Percentiles rank a stretch among this genome's conserved stretches.
Conservation (phyloP, 1,284 basidiomycete species). For the Boletus subluridellus region DNA sequence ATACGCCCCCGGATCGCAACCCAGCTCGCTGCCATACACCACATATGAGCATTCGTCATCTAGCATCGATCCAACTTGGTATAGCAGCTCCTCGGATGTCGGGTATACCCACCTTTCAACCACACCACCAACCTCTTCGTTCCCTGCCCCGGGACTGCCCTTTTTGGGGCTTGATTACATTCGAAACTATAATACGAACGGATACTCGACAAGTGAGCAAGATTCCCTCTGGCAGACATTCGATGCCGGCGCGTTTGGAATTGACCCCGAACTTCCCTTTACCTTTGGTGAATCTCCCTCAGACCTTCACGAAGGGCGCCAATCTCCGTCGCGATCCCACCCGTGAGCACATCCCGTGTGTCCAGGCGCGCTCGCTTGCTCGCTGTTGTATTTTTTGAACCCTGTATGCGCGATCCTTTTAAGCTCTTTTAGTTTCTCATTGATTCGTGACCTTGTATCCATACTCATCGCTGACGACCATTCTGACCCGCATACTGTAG, state of each 20-base stretch:
- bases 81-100: slow-evolving; percentile 43
- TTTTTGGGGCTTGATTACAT: slow-evolving; percentile 78
- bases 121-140: slow-evolving; percentile 56
- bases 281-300: slow-evolving; percentile 41
- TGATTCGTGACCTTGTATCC: slow-evolving; percentile 26
- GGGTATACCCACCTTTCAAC: slow-evolving; percentile 46
- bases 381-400: slow-evolving; percentile 11
- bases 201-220: slow-evolving; percentile 49
- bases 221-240: slow-evolving; percentile 71
- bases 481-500: slow-evolving; percentile 26
- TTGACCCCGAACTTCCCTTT: slow-evolving; percentile 73
- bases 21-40: slow-evolving; percentile 34
- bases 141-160: slow-evolving; percentile 66
- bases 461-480: slow-evolving; percentile 25
- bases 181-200: slow-evolving; percentile 58
- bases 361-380: neutral
- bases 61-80: slow-evolving; percentile 47
- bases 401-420: slow-evolving; percentile 14
- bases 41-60: slow-evolving; percentile 43
- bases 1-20: slow-evolving; percentile 41
- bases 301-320: slow-evolving; percentile 32
- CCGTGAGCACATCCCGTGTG: slow-evolving; percentile 7
- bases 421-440: slow-evolving; percentile 1
- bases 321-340: slow-evolving; percentile 27
- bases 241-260: slow-evolving; percentile 65